These are phyloP conservation scores for Trypanosomatidae sp. DNA, from an alignment of 208 protist species.

Conservation along the genomic window DNA sequence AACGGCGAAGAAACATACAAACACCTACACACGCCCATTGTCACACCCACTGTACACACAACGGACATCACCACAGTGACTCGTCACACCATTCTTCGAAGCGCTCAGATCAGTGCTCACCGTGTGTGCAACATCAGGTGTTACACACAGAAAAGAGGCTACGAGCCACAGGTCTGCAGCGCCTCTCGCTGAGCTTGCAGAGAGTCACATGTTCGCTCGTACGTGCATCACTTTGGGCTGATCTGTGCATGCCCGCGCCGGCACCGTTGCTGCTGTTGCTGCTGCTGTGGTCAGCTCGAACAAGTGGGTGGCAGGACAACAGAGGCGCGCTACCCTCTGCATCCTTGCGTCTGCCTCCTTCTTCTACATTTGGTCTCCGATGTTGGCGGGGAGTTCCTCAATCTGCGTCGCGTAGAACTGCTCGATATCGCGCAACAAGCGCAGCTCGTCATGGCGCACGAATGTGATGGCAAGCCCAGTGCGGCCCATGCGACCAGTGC, in stretches of 20 bases:
- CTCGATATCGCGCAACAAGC: conserved; percentile 95
- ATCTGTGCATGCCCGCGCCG: neutral
- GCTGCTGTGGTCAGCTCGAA: neutral
- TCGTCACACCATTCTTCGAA: neutral
- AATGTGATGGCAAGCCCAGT: conserved; percentile 99
- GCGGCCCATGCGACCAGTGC: conserved; percentile 97
- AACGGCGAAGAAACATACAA: neutral
- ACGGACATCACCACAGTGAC: neutral
- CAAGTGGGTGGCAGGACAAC: neutral
- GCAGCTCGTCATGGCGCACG: conserved; percentile 94
- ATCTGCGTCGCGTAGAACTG: conserved; percentile 97
- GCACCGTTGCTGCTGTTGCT: neutral
- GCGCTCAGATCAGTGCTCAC: neutral
- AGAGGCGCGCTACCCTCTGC: neutral
- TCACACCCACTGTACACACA: neutral
- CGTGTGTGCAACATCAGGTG: neutral
- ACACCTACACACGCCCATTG: neutral
- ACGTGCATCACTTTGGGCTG: neutral
- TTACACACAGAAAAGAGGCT: neutral
- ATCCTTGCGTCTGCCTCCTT: conserved; percentile 1
- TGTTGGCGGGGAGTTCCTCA: conserved; percentile 94
- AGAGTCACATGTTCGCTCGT: neutral
- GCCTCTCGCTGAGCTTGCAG: neutral
- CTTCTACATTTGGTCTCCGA: conserved; percentile 63
- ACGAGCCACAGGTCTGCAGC: neutral